These are phyloP conservation scores for Cladorrhinum samala DNA, from an alignment of 495 filamentous ascomycete genomes.

Conservation along the genomic window DNA sequence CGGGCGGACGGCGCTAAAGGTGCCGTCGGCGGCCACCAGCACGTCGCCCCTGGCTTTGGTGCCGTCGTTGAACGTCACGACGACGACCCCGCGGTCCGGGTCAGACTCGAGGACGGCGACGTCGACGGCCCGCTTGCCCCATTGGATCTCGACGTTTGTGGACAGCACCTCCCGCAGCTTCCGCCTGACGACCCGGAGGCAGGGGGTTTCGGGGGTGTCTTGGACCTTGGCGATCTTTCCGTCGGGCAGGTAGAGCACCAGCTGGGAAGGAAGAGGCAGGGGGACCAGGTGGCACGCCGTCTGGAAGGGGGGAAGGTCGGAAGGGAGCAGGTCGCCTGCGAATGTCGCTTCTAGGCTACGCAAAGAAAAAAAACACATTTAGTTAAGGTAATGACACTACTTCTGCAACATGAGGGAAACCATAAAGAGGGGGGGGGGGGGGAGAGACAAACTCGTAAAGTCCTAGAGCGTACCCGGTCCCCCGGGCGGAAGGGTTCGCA, in stretches of 20 bases:
- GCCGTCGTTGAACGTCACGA: slow-evolving; percentile 65
- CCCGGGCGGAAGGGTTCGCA: slow-evolving; percentile 26
- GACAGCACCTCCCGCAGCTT: slow-evolving; percentile 29
- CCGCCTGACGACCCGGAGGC: slow-evolving; percentile 42
- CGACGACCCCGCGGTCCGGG: slow-evolving; percentile 40
- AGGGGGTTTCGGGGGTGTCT: slow-evolving; percentile 26
- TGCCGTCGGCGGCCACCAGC: slow-evolving; percentile 46
- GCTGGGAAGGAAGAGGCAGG: slow-evolving; percentile 41
- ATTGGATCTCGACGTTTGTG: slow-evolving; percentile 28
- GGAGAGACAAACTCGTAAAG: slow-evolving; percentile 45
- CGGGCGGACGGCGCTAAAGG: slow-evolving; percentile 29
- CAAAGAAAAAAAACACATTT: slow-evolving; percentile 2
- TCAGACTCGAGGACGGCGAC: slow-evolving; percentile 22
- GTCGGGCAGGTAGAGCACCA: slow-evolving; percentile 24
- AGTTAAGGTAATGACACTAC: no score
- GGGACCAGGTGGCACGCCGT: slow-evolving; percentile 33
- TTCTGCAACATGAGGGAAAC: no score
- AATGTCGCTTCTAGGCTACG: slow-evolving; percentile 31
- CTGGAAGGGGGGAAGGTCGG: slow-evolving; percentile 10
- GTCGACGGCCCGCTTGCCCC: slow-evolving; percentile 22
- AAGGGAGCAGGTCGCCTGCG: slow-evolving; percentile 17
- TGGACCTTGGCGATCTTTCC: slow-evolving; percentile 12
- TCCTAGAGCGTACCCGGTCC: slow-evolving; percentile 50
- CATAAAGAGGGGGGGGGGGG: neutral
- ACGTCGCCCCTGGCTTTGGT: slow-evolving; percentile 43